Base-by-base conservation (phyloP, 1,139 yeast species). In the Pichia sp. region DNA sequence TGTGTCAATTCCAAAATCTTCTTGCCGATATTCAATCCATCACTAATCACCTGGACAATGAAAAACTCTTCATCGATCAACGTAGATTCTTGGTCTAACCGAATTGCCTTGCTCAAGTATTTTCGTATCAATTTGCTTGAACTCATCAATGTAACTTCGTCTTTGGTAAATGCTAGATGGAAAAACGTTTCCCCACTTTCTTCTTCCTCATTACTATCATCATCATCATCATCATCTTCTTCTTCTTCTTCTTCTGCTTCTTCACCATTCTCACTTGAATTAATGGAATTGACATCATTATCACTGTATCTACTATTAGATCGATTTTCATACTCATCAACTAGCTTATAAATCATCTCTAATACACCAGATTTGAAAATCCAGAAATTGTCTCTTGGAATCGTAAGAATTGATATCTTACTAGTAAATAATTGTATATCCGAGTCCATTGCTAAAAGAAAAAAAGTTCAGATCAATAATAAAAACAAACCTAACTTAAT, bases 41-140 rank as follows among this genome's bases (percentile, higher is more conserved):
- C 87, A 51, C 81, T 77, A 57, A 82, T 84, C 4, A 84, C 78
- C 56, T 81, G 86, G 36, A 84, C 68, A 31, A 77, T 77, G 41
- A 81, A 68, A 60, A 77, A 84, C 28, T 70, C 69, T 33, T 76
- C 76, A 0, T 71, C 69, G 11, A 81, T 59, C n/a, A 81, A 61
- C 29, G 52, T 74, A 62, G 63, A 53, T 31, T 48, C 48, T 3
- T 27, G 19, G 27, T 55, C 58, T 4, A 62, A 42, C 9, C 52
- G 41, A 14, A 67, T 50, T 8, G 68, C 56, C 8, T 58, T 53
- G 3, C 25, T 44, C 19, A 67, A 54, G 46, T 57, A 61, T 43
- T 50, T 54, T 5, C 57, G 45, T 3, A 64, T 58, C 27, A 60
- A 42, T 9, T 56, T 53, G 5, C 69, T 61, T 2, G 77, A 65